Evolutionary conservation across 1,284 basidiomycete species (phyloP), one percentile per base, ranked within the genome.

Genomic region (Boletus holoroseus): DNA sequence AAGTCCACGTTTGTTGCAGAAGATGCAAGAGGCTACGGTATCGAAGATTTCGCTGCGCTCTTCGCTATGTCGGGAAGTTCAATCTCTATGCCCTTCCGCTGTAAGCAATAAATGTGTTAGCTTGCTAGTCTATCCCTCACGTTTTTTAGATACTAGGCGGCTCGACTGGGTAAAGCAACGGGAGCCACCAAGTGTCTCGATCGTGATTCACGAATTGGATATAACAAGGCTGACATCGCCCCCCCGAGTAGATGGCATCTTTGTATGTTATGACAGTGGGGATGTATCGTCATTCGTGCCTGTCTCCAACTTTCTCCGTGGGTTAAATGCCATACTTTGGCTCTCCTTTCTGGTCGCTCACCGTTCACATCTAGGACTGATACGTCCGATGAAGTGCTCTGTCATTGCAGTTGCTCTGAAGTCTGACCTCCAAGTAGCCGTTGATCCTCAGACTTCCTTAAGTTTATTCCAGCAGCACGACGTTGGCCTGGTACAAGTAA

Each of bases 371-470:
- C 38, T 62, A 90, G 87, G 74, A 45, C 68, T 74, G 26, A 84
- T 82, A 63, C 71, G 71, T 53, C 70, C 74, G 32, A 69, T 81
- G 59, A 76, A 76, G 55, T 69, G 82, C 32, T 77, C 86, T 6
- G 70, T 76, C n/a, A 71, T 88, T 26, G 83, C 84, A 18, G 71
- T 91, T 15, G 85, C 85, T 22, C 87, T 88, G 69, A 91, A 90
- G 66, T 79, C 79, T 9, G 88, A 91, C 62, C 67, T 83, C 27
- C 71, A 74, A 16, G 72, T 71, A 34, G 71, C 71, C 38, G 72
- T 88, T n/a, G 73, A 83, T 55, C 79, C 83, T 11, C 68, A 73
- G 51, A 68, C 71, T 39, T 82, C 81, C 3, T 60, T 73, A 24
- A 68, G 68, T 24, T 64, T 79, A 36, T 68, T 84, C 28, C 66